Conservation (phyloP, 345 rosid genomes). For the Pseudoturritis turrita region DNA sequence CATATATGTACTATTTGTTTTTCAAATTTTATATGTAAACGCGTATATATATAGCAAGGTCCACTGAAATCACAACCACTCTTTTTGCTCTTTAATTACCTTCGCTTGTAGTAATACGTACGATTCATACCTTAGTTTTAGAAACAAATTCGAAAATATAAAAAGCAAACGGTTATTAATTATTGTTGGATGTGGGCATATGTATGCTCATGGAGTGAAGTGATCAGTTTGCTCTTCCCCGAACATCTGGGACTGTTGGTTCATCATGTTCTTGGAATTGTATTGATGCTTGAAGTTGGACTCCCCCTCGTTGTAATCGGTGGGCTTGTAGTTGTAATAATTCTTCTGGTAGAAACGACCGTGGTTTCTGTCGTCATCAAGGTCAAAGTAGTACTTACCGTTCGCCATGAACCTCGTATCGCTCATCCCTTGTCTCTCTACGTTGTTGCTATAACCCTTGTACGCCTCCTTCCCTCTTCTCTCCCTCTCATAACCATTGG, state of each 20-base stretch:
- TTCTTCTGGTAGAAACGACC: conserved; percentile 27
- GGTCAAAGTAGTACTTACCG: conserved; percentile 34
- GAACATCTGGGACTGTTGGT: conserved; percentile 5
- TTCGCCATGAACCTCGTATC: conserved; percentile 36
- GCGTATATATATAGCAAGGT: too few species aligned
- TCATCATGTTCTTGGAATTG: neutral
- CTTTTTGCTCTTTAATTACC: too few species aligned
- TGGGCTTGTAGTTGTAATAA: conserved; percentile 17
- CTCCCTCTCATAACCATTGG: conserved; percentile 5
- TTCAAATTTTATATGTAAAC: neutral
- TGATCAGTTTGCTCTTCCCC: conserved; percentile 18
- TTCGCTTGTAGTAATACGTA: too few species aligned
- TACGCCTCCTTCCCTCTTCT: conserved; percentile 3
- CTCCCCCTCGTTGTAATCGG: neutral
- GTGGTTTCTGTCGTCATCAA: conserved; percentile 30
- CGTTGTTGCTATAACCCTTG: conserved; percentile 25
- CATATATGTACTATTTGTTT: neutral
- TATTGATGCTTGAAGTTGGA: conserved; percentile 11
- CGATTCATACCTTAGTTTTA: neutral
- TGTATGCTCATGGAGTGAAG: conserved; percentile 12
- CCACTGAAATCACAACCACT: too few species aligned
- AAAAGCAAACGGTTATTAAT: neutral
- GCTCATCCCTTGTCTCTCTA: conserved; percentile 31
- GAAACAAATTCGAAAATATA: neutral
- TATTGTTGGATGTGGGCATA: neutral